Percentiles rank a stretch among this genome's conserved stretches.
Evolutionary conservation across 345 rosid genomes (phyloP).

Genomic region (Zanthoxylum bungeanum): DNA sequence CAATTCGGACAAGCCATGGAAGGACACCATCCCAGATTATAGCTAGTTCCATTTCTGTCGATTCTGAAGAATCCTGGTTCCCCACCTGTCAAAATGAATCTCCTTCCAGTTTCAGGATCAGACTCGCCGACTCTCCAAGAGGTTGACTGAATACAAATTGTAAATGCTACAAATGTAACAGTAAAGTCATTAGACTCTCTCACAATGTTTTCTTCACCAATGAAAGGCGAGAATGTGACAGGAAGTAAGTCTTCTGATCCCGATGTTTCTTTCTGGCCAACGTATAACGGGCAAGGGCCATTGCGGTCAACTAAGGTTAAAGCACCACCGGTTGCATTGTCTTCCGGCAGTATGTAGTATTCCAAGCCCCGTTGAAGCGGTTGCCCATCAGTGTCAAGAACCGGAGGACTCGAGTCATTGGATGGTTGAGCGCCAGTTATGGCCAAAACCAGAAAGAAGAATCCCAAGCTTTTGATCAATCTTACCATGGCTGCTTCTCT

Average conservation of each 20-base stretch:
- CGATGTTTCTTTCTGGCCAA: conserved; percentile 3
- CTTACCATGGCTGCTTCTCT: conserved; percentile 3
- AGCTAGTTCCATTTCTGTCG: conserved; percentile 14
- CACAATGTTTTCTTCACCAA: conserved; percentile 14
- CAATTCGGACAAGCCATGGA: conserved; percentile 20
- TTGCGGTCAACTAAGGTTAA: conserved; percentile 18
- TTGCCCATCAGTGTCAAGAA: conserved; percentile 23
- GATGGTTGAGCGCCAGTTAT: conserved; percentile 17
- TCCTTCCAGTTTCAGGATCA: conserved; percentile 12
- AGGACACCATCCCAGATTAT: conserved; percentile 20
- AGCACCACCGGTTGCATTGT: conserved; percentile 16
- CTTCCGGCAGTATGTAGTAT: conserved; percentile 16
- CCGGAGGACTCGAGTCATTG: conserved; percentile 6
- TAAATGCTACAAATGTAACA: conserved; percentile 10
- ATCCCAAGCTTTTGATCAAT: not conserved
- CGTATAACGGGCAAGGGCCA: conserved; percentile 18
- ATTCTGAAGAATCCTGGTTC: conserved; percentile 15
- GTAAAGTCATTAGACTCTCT: conserved; percentile 24
- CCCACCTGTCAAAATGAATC: conserved; percentile 16
- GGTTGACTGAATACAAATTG: conserved; percentile 13
- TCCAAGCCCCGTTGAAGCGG: conserved; percentile 13
- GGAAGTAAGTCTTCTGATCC: conserved; percentile 1
- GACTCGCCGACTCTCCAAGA: conserved; percentile 14
- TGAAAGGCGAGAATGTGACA: conserved; percentile 15
- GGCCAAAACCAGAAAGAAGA: conserved; percentile 14